A percentile compares a stretch with the other conserved stretches of the same genome.
Conservation (phyloP, 208 protist species). For the Vickermania ingenoplastis region DNA sequence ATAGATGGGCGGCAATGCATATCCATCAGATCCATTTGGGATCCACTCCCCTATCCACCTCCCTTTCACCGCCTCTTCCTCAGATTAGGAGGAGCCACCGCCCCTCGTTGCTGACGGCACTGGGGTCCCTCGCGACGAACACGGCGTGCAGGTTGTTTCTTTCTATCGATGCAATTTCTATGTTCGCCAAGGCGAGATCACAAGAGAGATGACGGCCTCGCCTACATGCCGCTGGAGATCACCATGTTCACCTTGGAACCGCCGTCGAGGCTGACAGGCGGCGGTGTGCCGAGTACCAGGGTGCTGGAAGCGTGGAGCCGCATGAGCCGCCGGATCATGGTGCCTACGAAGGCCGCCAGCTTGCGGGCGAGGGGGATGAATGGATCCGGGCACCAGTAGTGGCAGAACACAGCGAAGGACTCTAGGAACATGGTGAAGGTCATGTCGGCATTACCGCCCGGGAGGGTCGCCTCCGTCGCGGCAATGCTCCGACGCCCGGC, state of each 20-base stretch:
- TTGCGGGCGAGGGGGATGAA: conserved; percentile 53
- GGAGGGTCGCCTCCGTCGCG: conserved; percentile 7
- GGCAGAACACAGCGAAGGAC: conserved; percentile 24
- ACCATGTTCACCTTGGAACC: conserved; percentile 24
- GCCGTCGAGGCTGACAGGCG: conserved; percentile 39
- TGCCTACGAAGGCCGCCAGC: conserved; percentile 52
- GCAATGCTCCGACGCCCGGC: background rate
- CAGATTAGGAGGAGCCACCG: too few species aligned
- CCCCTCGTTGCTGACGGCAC: too few species aligned
- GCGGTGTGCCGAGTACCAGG: conserved; percentile 47
- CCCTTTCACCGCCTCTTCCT: too few species aligned
- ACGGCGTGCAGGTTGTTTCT: too few species aligned
- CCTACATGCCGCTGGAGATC: background rate
- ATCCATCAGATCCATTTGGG: too few species aligned
- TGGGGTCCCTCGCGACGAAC: too few species aligned
- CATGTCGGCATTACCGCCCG: conserved; percentile 20
- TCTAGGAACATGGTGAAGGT: conserved; percentile 73
- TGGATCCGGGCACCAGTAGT: conserved; percentile 80
- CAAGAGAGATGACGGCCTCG: too few species aligned
- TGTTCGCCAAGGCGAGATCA: too few species aligned
- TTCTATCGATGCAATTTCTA: too few species aligned
- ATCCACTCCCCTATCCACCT: too few species aligned
- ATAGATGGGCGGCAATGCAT: too few species aligned
- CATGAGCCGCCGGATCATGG: conserved; percentile 48
- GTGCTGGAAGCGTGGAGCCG: conserved; percentile 35